Evolutionary conservation across 2,329 filamentous ascomycete genomes (phyloP).

Genomic region (Lachnellula arida): DNA sequence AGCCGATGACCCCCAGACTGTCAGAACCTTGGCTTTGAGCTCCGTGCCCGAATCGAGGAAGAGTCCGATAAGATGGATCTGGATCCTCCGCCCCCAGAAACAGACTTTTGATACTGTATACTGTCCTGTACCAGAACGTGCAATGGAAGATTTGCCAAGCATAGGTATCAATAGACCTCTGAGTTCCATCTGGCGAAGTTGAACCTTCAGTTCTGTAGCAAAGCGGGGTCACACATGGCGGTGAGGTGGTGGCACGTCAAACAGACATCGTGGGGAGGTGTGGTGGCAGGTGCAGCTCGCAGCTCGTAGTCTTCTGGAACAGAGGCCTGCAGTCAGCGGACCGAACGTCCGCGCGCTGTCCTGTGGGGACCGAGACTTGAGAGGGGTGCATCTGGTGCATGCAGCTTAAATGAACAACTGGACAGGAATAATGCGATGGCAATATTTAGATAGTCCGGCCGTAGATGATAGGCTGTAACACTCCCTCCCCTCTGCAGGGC

Average conservation of each 20-base stretch:
- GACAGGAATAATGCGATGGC: neutral
- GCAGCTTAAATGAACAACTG: neutral
- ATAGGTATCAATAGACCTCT: neutral
- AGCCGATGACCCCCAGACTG: neutral
- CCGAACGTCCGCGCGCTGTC: neutral
- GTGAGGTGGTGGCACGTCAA: constrained; percentile 4
- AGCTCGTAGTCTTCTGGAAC: neutral
- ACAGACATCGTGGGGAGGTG: neutral
- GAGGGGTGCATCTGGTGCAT: neutral
- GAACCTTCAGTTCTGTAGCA: neutral
- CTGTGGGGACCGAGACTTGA: neutral
- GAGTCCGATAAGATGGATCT: neutral
- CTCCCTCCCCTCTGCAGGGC: neutral
- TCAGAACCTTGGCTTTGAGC: neutral
- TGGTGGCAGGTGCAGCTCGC: neutral
- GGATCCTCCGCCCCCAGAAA: neutral
- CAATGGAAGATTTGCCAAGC: neutral
- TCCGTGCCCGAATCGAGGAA: neutral
- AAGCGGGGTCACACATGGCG: constrained; percentile 1
- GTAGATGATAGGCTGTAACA: neutral
- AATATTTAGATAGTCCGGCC: neutral
- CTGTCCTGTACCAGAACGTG: too few species aligned
- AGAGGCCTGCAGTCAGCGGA: neutral
- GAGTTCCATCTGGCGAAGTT: neutral
- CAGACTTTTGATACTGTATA: too few species aligned